A percentile compares a stretch with the other conserved stretches of the same genome.
Evolutionary conservation across 345 rosid genomes (phyloP).

Genomic region (Murraya koenigii): DNA sequence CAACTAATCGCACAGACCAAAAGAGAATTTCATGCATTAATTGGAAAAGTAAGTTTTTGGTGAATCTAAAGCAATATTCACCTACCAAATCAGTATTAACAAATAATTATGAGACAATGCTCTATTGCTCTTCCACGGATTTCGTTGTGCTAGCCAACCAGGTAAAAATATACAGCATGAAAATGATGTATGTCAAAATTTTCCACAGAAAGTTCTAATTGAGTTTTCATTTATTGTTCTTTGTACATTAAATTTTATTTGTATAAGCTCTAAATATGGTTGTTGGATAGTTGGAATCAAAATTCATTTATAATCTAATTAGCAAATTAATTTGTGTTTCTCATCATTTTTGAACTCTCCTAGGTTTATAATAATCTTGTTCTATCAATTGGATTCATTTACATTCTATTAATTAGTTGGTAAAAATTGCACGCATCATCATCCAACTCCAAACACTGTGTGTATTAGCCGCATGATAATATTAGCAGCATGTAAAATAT

Average conservation of each 20-base stretch:
- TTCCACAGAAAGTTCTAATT: neutral
- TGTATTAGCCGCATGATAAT: too few species aligned
- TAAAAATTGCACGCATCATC: too few species aligned
- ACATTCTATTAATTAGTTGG: too few species aligned
- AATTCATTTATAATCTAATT: too few species aligned
- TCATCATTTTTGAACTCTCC: too few species aligned
- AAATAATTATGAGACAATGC: neutral
- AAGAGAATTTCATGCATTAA: neutral
- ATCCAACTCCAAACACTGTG: too few species aligned
- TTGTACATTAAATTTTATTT: neutral
- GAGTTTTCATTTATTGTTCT: neutral
- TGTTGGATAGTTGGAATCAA: neutral
- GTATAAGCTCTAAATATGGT: neutral
- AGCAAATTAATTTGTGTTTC: too few species aligned
- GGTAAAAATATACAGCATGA: neutral
- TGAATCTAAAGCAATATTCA: neutral
- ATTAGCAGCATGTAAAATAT: too few species aligned
- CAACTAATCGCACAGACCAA: conserved; percentile 5
- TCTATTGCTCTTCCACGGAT: neutral
- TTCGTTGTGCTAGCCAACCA: neutral
- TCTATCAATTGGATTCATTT: too few species aligned
- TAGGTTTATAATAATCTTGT: too few species aligned
- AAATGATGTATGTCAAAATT: neutral
- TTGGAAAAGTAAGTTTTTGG: neutral
- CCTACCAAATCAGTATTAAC: neutral